phyloP scores from a whole-genome alignment of 2,329 filamentous ascomycete species.

The Aureobasidium leucospermi region DNA sequence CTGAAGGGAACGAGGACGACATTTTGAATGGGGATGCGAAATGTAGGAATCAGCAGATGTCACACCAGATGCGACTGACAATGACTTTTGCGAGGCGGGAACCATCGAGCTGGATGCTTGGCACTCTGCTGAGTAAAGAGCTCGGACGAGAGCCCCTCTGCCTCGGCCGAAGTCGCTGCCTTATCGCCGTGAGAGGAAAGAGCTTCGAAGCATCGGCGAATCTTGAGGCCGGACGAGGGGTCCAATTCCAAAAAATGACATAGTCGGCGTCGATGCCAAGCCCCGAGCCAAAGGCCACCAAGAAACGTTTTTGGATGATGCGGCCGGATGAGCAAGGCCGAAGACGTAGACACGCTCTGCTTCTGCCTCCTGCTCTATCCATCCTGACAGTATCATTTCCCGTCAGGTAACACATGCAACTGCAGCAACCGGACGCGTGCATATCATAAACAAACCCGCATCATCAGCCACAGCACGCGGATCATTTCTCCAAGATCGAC shows the following conservation, averaged over 20 bases:
- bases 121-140: slow-evolving; percentile 3
- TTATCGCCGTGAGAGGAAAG: no score
- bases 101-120: not conserved
- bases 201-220: not conserved
- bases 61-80: not conserved
- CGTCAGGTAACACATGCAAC: not conserved
- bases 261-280: slow-evolving; percentile 5
- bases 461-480: not conserved
- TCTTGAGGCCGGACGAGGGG: not conserved
- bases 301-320: slow-evolving; percentile 8
- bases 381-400: not conserved
- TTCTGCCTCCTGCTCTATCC: not conserved
- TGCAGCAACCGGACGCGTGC: not conserved
- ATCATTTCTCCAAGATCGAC: slow-evolving; percentile 6
- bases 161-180: no score
- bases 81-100: slow-evolving; percentile 4
- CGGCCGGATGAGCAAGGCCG: slow-evolving; percentile 1
- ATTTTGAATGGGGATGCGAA: slow-evolving; percentile 23
- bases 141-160: not conserved
- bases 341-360: not conserved
- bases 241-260: not conserved
- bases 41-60: slow-evolving; percentile 8
- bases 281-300: not conserved
- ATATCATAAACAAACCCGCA: not conserved
- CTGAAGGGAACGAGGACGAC: slow-evolving; percentile 51